Evolutionary conservation across 73 alveolate genomes (phyloP).

Genomic region (Blepharisma japonicum): DNA sequence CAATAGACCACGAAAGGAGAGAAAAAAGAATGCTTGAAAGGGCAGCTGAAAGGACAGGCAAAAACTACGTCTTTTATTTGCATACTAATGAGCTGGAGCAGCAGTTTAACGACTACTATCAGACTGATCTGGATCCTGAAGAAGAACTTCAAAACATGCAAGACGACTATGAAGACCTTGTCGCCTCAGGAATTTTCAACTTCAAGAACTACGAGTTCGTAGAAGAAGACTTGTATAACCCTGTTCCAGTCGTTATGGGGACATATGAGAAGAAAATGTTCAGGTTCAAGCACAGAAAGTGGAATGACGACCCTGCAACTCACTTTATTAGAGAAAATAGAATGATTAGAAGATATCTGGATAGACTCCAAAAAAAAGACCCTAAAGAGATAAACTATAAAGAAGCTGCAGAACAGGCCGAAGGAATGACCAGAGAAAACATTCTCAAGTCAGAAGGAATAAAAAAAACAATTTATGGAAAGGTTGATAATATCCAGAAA

Average conservation of each 20-base stretch:
- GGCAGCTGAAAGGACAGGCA: slow-evolving; percentile 72
- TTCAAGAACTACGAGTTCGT: slow-evolving; percentile 60
- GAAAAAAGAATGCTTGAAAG: slow-evolving; percentile 82
- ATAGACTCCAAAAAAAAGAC: slow-evolving; percentile 63
- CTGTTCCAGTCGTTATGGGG: slow-evolving; percentile 64
- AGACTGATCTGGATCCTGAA: slow-evolving; percentile 76
- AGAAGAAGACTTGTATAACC: slow-evolving; percentile 53
- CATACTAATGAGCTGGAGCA: slow-evolving; percentile 84
- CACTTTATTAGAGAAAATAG: slow-evolving; percentile 63
- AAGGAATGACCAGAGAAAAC: too few species aligned
- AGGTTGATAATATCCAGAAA: slow-evolving; percentile 40
- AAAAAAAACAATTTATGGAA: background rate
- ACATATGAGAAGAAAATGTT: slow-evolving; percentile 70
- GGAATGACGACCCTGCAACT: slow-evolving; percentile 58
- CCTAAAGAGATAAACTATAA: background rate
- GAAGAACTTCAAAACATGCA: slow-evolving; percentile 55
- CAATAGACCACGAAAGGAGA: slow-evolving; percentile 81
- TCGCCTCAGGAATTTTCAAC: slow-evolving; percentile 53
- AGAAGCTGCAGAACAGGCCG: too few species aligned
- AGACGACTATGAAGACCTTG: slow-evolving; percentile 58
- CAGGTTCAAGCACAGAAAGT: slow-evolving; percentile 73
- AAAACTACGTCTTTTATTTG: slow-evolving; percentile 68
- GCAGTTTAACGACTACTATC: slow-evolving; percentile 74
- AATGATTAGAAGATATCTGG: slow-evolving; percentile 63
- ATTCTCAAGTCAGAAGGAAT: background rate